phyloP scores from a whole-genome alignment of 306 rosid species.

The Quercus ilex region DNA sequence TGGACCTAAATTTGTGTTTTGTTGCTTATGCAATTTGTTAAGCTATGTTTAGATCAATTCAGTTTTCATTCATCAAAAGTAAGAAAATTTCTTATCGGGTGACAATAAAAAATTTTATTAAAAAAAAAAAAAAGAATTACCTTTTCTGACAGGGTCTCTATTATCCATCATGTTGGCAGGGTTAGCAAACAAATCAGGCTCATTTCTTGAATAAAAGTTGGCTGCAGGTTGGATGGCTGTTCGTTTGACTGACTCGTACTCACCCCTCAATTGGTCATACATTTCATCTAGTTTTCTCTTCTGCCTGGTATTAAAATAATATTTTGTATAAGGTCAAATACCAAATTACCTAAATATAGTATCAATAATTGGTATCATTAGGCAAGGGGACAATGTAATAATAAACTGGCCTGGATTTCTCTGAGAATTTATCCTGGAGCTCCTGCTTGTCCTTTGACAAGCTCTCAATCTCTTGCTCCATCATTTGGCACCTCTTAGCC shows the following conservation, averaged over 20 bases:
- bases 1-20: no score
- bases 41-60: no score
- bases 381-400: neutral
- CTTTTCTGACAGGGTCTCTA: slow-evolving; percentile 76
- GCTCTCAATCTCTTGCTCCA: slow-evolving; percentile 89
- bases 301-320: slow-evolving; percentile 57
- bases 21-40: no score
- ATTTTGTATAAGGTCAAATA: slow-evolving; percentile 3
- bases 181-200: slow-evolving; percentile 73
- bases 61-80: no score
- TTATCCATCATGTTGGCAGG: slow-evolving; percentile 64
- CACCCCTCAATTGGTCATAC: slow-evolving; percentile 93
- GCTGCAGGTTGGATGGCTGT: slow-evolving; percentile 79
- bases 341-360: slow-evolving; percentile 11
- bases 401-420: slow-evolving; percentile 73
- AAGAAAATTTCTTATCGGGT: neutral
- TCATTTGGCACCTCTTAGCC: slow-evolving; percentile 83
- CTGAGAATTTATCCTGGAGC: slow-evolving; percentile 96
- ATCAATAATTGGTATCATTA: neutral
- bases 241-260: slow-evolving; percentile 72
- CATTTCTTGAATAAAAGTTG: slow-evolving; percentile 86
- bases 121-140: slow-evolving; percentile 42
- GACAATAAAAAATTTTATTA: slow-evolving; percentile 2
- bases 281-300: slow-evolving; percentile 99
- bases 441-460: slow-evolving; percentile 96